A percentile compares a stretch with the other conserved stretches of the same genome.
phyloP scores from a whole-genome alignment of 1,284 basidiomycete species.

The Pyrrhoderma lamaoense region DNA sequence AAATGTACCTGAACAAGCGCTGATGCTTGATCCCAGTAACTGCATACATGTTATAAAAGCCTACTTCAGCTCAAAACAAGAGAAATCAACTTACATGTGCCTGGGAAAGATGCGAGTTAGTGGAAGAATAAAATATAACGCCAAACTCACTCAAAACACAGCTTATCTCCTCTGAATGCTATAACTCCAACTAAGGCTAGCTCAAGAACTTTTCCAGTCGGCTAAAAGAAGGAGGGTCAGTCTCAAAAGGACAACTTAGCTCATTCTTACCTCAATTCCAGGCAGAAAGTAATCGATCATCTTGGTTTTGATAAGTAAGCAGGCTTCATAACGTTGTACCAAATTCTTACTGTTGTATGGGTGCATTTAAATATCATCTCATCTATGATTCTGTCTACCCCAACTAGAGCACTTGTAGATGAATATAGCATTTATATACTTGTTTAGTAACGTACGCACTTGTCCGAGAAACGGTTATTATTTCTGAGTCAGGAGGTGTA shows the following conservation, averaged over 20 bases:
- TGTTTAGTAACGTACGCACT: slow-evolving; percentile 23
- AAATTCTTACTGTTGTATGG: slow-evolving; percentile 33
- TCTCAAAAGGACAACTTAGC: not conserved
- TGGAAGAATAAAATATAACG: slow-evolving; percentile 15
- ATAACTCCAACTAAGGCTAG: slow-evolving; percentile 45
- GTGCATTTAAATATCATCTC: slow-evolving; percentile 42
- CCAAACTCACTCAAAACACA: slow-evolving; percentile 42
- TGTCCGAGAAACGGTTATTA: slow-evolving; percentile 38
- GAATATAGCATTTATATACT: not conserved
- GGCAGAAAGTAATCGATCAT: slow-evolving; percentile 47
- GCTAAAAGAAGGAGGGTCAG: slow-evolving; percentile 20
- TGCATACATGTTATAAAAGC: slow-evolving; percentile 17
- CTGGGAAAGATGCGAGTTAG: not conserved
- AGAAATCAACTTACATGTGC: slow-evolving; percentile 5
- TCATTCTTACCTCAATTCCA: slow-evolving; percentile 27
- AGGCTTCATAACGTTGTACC: not conserved
- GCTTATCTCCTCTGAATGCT: slow-evolving; percentile 44
- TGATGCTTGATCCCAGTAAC: slow-evolving; percentile 45
- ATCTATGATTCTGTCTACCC: slow-evolving; percentile 39
- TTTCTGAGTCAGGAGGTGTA: slow-evolving; percentile 35
- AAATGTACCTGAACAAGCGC: slow-evolving; percentile 33
- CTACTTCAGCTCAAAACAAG: not conserved
- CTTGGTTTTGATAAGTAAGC: slow-evolving; percentile 23
- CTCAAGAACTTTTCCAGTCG: slow-evolving; percentile 37
- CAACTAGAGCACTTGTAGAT: slow-evolving; percentile 27